Evolutionary conservation across 2,329 filamentous ascomycete species (phyloP).

Genomic region (Pyricularia pennisetigena): DNA sequence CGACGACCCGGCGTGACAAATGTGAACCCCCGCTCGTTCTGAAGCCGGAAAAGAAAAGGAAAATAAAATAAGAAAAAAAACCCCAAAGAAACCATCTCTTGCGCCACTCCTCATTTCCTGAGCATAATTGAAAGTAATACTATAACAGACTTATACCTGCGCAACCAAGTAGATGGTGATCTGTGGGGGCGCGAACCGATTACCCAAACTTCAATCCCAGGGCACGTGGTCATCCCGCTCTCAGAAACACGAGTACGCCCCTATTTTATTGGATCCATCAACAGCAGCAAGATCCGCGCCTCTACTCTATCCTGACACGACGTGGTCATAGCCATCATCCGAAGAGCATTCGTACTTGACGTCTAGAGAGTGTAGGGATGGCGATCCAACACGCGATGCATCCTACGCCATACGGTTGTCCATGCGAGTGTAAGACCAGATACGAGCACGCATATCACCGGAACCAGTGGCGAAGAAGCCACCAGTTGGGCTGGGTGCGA

Average conservation of each 20-base stretch:
- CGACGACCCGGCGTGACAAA: neutral
- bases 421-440: conserved; percentile 70
- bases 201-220: neutral
- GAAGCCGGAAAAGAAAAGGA: neutral
- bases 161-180: neutral
- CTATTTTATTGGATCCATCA: neutral
- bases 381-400: neutral
- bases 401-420: neutral
- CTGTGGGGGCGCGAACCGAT: neutral
- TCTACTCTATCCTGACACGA: neutral
- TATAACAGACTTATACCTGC: neutral
- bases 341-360: neutral
- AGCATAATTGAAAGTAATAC: neutral
- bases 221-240: neutral
- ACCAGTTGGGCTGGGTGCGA: conserved; percentile 83
- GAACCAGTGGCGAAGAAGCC: conserved; percentile 91
- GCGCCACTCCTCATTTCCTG: neutral
- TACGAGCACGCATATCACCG: conserved; percentile 93
- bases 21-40: neutral
- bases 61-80: conserved; percentile 4
- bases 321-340: neutral
- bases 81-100: neutral
- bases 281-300: neutral
- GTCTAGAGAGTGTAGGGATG: neutral
- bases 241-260: neutral